Conservation (phyloP, 139 green algal species). For the Dunaliella primolecta region DNA sequence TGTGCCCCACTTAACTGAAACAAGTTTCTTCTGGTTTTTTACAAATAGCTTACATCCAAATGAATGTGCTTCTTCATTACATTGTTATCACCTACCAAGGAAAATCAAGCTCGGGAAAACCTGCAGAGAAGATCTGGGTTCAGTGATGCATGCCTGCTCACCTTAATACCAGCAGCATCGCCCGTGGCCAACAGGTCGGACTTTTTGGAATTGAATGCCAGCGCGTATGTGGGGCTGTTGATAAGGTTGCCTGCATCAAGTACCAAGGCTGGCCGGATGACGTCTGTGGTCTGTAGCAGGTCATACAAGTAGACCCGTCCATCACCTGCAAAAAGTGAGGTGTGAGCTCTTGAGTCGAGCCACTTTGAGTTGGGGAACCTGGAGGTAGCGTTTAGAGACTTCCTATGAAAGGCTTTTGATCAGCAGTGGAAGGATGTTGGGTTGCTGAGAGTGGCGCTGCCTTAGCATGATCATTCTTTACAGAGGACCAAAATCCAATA, state of each 20-base stretch:
- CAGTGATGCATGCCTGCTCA: constrained; percentile 13
- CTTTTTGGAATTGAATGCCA: constrained; percentile 51
- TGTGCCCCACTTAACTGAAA: neutral
- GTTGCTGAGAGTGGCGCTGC: neutral
- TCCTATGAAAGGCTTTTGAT: neutral
- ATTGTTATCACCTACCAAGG: no score
- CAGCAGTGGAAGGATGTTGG: neutral
- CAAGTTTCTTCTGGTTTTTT: neutral
- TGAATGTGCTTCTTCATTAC: neutral
- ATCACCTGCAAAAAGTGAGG: constrained; percentile 27
- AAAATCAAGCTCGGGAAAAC: neutral
- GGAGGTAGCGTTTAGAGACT: neutral
- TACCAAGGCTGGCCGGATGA: constrained; percentile 19
- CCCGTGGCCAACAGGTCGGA: constrained; percentile 49
- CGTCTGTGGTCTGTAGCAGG: constrained; percentile 27
- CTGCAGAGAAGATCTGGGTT: no score
- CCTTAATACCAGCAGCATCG: constrained; percentile 30
- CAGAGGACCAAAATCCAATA: neutral
- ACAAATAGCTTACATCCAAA: neutral
- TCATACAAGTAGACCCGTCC: constrained; percentile 67
- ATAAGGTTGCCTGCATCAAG: constrained; percentile 20
- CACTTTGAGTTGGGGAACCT: neutral
- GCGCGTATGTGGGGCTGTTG: constrained; percentile 36
- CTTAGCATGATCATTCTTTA: neutral
- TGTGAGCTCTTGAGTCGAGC: neutral